Conservation (phyloP, 2,329 filamentous ascomycete genomes). For the Tolypocladium pustulatum region DNA sequence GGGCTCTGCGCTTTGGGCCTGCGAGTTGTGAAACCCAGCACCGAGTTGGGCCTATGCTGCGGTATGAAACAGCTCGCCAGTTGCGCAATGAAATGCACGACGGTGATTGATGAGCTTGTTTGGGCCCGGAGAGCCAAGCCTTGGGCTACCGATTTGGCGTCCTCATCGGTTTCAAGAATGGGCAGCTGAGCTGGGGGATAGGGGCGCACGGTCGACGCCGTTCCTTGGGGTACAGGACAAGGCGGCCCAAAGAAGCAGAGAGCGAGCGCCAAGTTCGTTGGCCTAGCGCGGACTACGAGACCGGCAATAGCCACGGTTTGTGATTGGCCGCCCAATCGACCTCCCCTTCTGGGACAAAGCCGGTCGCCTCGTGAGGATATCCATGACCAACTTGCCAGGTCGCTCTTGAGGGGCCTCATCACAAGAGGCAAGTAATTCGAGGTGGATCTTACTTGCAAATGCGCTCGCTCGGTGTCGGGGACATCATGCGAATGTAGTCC, state of each 20-base stretch:
- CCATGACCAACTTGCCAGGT: background rate
- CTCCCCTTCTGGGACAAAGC: slow-evolving; percentile 8
- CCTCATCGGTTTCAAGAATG: background rate
- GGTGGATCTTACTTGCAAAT: background rate
- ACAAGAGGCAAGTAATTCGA: background rate
- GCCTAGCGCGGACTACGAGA: background rate
- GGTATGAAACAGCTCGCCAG: background rate
- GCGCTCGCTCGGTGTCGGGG: background rate
- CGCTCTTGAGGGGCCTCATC: background rate
- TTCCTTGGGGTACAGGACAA: background rate
- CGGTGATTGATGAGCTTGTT: background rate
- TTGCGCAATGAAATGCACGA: background rate
- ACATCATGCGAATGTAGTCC: background rate
- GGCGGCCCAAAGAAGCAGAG: background rate
- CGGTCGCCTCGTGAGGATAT: background rate
- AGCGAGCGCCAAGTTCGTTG: background rate
- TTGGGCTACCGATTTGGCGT: background rate
- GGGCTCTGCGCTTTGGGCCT: background rate
- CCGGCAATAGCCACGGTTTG: slow-evolving; percentile 7
- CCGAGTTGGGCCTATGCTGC: background rate
- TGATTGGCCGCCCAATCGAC: slow-evolving; percentile 4
- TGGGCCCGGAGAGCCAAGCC: background rate
- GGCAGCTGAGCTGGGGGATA: background rate
- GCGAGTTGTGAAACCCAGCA: background rate
- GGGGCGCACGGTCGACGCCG: background rate